Evolutionary conservation across 768 basidiomycete genomes (phyloP).

Genomic region (Ephemerocybe angulata): DNA sequence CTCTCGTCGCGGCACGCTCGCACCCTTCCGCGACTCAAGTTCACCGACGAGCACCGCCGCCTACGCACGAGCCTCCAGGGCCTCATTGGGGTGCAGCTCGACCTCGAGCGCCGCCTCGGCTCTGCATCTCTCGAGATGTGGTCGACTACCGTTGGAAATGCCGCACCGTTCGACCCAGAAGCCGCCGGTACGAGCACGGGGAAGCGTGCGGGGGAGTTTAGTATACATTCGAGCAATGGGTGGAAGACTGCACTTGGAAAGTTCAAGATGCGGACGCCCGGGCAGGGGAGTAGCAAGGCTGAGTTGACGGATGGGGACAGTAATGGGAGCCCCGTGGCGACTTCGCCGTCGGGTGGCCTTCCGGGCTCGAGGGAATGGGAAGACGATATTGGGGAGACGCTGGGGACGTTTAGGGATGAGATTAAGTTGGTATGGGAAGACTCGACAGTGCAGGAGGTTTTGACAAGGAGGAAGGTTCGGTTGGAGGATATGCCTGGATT

Average conservation of each 20-base stretch:
- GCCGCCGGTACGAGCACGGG: conserved; percentile 4
- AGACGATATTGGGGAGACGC: conserved; percentile 54
- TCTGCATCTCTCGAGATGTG: conserved; percentile 52
- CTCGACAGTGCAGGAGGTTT: conserved; percentile 54
- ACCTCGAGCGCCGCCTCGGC: conserved; percentile 60
- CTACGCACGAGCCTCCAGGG: conserved; percentile 58
- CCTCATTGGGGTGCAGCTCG: conserved; percentile 51
- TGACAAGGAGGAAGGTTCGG: conserved; percentile 48
- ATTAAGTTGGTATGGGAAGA: conserved; percentile 72
- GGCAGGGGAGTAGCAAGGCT: background rate
- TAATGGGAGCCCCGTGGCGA: conserved; percentile 12
- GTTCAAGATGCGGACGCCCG: conserved; percentile 39
- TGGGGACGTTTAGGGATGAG: conserved; percentile 60
- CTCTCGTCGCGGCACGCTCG: conserved; percentile 32
- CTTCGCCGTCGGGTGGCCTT: conserved; percentile 5
- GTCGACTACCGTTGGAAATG: conserved; percentile 34
- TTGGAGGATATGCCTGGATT: conserved; percentile 74
- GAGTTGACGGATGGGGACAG: conserved; percentile 9
- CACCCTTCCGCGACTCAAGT: conserved; percentile 41
- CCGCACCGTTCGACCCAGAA: conserved; percentile 37
- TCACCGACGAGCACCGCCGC: conserved; percentile 59
- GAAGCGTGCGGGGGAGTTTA: conserved; percentile 46
- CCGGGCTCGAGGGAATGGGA: conserved; percentile 36
- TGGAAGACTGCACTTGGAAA: conserved; percentile 64
- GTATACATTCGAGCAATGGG: conserved; percentile 58